Conservation (phyloP, 192 early-diverging fungal species). For the Coemansia sp. region DNA sequence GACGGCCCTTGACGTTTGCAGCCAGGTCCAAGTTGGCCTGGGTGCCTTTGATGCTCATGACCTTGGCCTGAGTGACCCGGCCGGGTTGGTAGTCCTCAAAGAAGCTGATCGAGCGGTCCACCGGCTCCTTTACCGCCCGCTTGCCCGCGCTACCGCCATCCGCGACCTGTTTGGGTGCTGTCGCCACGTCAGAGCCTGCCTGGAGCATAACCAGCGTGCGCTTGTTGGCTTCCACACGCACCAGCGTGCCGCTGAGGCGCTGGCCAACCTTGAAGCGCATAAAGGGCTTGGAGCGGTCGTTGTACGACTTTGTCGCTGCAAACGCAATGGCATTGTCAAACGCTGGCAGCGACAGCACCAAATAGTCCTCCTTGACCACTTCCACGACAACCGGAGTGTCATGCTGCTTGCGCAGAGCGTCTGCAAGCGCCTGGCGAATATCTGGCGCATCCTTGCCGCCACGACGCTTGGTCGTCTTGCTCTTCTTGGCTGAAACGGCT, state of each 20-base stretch:
- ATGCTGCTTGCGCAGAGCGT: constrained; percentile 16
- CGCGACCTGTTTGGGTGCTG: background rate
- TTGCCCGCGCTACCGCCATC: background rate
- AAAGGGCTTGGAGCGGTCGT: constrained; percentile 60
- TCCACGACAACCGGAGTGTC: constrained; percentile 59
- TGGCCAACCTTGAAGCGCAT: constrained; percentile 60
- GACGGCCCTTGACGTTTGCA: constrained; percentile 64
- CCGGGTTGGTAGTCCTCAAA: constrained; percentile 55
- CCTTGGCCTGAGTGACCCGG: constrained; percentile 32
- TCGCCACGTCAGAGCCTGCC: background rate
- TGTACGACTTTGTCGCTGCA: constrained; percentile 57
- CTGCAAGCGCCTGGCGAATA: constrained; percentile 31
- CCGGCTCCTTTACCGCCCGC: constrained; percentile 33
- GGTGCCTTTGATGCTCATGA: constrained; percentile 48
- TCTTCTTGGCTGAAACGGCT: constrained; percentile 17
- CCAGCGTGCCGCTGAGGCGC: constrained; percentile 45
- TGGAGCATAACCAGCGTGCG: constrained; percentile 37
- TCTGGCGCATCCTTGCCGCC: background rate
- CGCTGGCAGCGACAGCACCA: constrained; percentile 62
- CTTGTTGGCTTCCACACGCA: constrained; percentile 34
- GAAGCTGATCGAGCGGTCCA: constrained; percentile 40
- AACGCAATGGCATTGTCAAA: constrained; percentile 55
- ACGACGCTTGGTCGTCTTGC: constrained; percentile 11
- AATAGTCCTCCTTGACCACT: constrained; percentile 76
- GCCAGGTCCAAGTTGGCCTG: constrained; percentile 66